A percentile compares a stretch with the other conserved stretches of the same genome.
These are phyloP conservation scores for Casaregolazyma lundiana DNA, from an alignment of 1,139 yeast species.

Conservation along the genomic window DNA sequence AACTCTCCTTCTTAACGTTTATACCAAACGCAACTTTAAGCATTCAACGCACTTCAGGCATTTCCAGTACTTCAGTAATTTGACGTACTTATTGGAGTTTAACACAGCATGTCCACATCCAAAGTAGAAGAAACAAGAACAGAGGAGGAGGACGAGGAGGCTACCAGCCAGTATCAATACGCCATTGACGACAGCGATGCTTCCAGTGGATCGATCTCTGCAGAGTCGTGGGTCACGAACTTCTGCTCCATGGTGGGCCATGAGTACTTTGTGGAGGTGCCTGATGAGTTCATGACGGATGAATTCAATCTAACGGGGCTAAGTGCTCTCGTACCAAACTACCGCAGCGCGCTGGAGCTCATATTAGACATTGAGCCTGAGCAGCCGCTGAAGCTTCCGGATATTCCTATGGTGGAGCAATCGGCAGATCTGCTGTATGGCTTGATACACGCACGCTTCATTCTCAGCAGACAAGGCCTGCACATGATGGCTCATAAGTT, in stretches of 20 bases:
- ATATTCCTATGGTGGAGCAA: slow-evolving; percentile 73
- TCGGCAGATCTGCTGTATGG: slow-evolving; percentile 92
- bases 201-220: slow-evolving; percentile 21
- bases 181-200: slow-evolving; percentile 15
- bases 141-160: slow-evolving; percentile 16
- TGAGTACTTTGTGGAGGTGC: slow-evolving; percentile 88
- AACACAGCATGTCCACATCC: not conserved
- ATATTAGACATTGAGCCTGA: slow-evolving; percentile 86
- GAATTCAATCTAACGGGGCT: slow-evolving; percentile 93
- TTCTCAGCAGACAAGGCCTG: slow-evolving; percentile 83
- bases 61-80: too few relatives aligned
- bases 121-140: slow-evolving; percentile 11
- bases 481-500: slow-evolving; percentile 95
- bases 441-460: slow-evolving; percentile 86
- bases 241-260: slow-evolving; percentile 86
- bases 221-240: slow-evolving; percentile 76
- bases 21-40: too few relatives aligned
- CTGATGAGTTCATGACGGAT: slow-evolving; percentile 91
- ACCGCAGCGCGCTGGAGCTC: slow-evolving; percentile 86
- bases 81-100: too few relatives aligned
- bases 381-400: slow-evolving; percentile 52
- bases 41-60: too few relatives aligned
- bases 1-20: not conserved
- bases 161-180: slow-evolving; percentile 10
- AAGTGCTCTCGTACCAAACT: slow-evolving; percentile 79